Base-by-base conservation (phyloP, 2,329 filamentous ascomycete species). In the Ophiostoma himal-ulmi region DNA sequence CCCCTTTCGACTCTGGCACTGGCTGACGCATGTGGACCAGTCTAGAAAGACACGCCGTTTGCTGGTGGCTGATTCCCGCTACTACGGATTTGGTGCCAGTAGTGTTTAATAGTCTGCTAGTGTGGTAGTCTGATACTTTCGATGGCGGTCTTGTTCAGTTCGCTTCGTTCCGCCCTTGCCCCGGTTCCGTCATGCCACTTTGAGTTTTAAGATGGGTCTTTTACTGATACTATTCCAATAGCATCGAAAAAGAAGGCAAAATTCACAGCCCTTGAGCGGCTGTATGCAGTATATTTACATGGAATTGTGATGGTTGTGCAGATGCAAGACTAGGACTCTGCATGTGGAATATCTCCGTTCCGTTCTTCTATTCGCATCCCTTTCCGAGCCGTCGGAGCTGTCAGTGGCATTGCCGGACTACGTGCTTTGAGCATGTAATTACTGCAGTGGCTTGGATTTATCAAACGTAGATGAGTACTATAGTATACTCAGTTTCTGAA, bases 91-190 rank as follows among this genome's bases (percentile, higher is more conserved):
- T 26, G 52, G 52, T 7, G 44, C n/a, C 44, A n/a, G 52, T 26
- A 57, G 52, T 57, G n/a, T 10, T 48, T 17, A 20, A 48, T 48
- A 48, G 17, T 48, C 44, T 48, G 17, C 20, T 48, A 48, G 44
- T 48, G 44, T n/a, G 44, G 44, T 48, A 14, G 14, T 20, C 44
- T 48, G 44, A 48, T n/a, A 48, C 14, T 5, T 48, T 4, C 44
- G 17, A 44, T 44, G 5, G 17, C 14, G 14, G 14, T 17, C 6
- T 20, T 44, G 41, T 8, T 39, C 37, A 8, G 11, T 20, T 26
- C 52, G 52, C 52, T 57, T 57, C 52, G 52, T 57, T 57, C 52
- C n/a, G 52, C n/a, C 52, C 52, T 57, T 57, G 52, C 52, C 52
- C 52, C 52, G 8, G 22, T 11, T 57, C 26, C n/a, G n/a, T 57